Evolutionary conservation across 2,329 filamentous ascomycete species (phyloP).

Genomic region (Dothideomycetes sp.): DNA sequence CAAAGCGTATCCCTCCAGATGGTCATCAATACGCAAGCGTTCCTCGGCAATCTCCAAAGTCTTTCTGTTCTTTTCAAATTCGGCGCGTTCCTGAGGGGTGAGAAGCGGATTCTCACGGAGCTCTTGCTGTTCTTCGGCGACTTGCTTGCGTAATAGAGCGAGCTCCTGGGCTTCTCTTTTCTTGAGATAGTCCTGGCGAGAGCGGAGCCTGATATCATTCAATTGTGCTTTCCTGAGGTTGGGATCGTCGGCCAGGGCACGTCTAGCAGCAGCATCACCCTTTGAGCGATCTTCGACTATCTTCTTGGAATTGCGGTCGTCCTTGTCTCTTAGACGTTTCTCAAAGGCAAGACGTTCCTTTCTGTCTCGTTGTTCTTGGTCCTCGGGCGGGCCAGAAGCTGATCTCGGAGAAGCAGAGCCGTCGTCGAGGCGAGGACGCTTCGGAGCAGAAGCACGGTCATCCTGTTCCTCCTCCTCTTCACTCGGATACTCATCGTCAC

Average conservation of each 20-base stretch:
- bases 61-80: conserved; percentile 84
- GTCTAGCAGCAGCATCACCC: conserved; percentile 49
- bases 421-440: conserved; percentile 60
- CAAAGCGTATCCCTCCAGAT: conserved; percentile 84
- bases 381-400: conserved; percentile 21
- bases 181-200: conserved; percentile 84
- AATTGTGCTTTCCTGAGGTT: conserved; percentile 62
- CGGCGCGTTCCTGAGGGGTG: conserved; percentile 69
- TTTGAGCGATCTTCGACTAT: conserved; percentile 45
- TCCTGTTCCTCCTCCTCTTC: conserved; percentile 38
- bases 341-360: conserved; percentile 72
- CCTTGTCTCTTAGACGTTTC: conserved; percentile 63
- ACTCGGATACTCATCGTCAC: conserved; percentile 57
- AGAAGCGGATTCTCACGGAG: conserved; percentile 68
- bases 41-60: conserved; percentile 52
- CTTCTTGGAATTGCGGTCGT: conserved; percentile 62
- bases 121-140: conserved; percentile 70
- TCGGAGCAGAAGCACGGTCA: conserved; percentile 58
- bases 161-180: conserved; percentile 84
- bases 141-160: conserved; percentile 78
- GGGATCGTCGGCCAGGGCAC: conserved; percentile 58
- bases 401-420: conserved; percentile 28
- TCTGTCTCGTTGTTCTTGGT: conserved; percentile 50
- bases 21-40: conserved; percentile 77
- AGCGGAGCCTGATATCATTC: conserved; percentile 70